Percentiles rank a stretch among this genome's conserved stretches.
These are phyloP conservation scores for Corymbia calophylla DNA, from an alignment of 441 rosid species.

Conservation along the genomic window DNA sequence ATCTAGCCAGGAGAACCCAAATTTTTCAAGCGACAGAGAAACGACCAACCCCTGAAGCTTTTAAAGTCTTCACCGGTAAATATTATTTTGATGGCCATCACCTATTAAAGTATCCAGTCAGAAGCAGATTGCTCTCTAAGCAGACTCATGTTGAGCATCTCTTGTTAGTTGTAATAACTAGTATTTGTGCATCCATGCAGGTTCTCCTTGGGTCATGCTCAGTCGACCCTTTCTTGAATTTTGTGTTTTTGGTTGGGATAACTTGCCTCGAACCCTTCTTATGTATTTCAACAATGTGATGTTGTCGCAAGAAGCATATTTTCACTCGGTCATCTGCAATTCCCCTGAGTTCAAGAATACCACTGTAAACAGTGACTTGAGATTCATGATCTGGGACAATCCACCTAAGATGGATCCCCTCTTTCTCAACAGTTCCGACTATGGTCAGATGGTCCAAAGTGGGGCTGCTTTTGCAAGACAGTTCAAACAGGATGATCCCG, in stretches of 20 bases:
- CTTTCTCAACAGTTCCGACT: slow-evolving; percentile 48
- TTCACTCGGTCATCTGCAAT: slow-evolving; percentile 79
- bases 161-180: not conserved
- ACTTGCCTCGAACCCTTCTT: slow-evolving; percentile 72
- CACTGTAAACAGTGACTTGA: slow-evolving; percentile 66
- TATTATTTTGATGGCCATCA: not conserved
- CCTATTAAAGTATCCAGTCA: not conserved
- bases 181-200: slow-evolving; percentile 25
- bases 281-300: slow-evolving; percentile 86
- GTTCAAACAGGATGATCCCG: slow-evolving; percentile 56
- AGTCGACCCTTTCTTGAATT: slow-evolving; percentile 77
- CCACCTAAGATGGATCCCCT: slow-evolving; percentile 95
- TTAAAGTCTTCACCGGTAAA: slow-evolving; percentile 83
- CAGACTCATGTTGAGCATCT: not conserved
- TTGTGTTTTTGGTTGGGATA: slow-evolving; percentile 90
- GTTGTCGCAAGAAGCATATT: slow-evolving; percentile 77
- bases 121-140: not conserved
- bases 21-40: slow-evolving; percentile 78
- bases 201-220: slow-evolving; percentile 78
- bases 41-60: slow-evolving; percentile 66
- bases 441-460: slow-evolving; percentile 56
- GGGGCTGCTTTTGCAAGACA: slow-evolving; percentile 83
- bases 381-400: slow-evolving; percentile 91
- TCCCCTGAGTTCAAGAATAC: slow-evolving; percentile 75
- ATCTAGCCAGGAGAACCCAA: slow-evolving; percentile 80